Evolutionary conservation across 2,329 filamentous ascomycete species (phyloP).

Genomic region (Monosporascus sp.): DNA sequence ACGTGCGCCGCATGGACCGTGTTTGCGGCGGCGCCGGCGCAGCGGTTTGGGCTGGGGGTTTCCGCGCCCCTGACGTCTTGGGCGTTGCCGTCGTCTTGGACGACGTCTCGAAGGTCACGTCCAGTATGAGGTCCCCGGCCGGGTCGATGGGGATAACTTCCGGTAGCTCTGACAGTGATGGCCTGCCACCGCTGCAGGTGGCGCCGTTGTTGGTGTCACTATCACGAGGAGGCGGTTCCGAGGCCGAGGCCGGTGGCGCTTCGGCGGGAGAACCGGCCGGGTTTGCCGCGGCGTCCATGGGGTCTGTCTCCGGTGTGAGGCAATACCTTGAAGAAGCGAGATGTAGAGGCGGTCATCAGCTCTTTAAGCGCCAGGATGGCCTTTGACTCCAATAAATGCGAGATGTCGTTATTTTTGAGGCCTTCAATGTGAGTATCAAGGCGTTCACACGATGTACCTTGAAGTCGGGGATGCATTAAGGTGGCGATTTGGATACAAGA

Average conservation of each 20-base stretch:
- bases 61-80: too few relatives aligned
- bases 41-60: slow-evolving; percentile 13
- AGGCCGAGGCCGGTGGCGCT: background rate
- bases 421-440: too few relatives aligned
- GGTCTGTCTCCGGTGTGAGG: slow-evolving; percentile 30
- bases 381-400: too few relatives aligned
- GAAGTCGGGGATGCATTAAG: too few relatives aligned
- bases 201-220: background rate
- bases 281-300: slow-evolving; percentile 20
- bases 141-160: slow-evolving; percentile 46
- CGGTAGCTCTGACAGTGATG: slow-evolving; percentile 13
- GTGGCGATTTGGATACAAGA: too few relatives aligned
- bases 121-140: slow-evolving; percentile 60
- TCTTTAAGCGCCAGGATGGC: background rate
- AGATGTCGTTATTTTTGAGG: too few relatives aligned
- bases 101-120: slow-evolving; percentile 60
- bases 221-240: background rate
- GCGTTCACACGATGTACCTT: too few relatives aligned
- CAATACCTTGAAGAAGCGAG: slow-evolving; percentile 25
- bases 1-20: slow-evolving; percentile 40
- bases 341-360: slow-evolving; percentile 25
- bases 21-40: slow-evolving; percentile 23
- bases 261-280: slow-evolving; percentile 6
- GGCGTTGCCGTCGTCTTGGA: too few relatives aligned
- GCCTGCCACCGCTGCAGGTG: background rate